A percentile compares a stretch with the other conserved stretches of the same genome.
Conservation (phyloP, 1,284 basidiomycete genomes). For the Fomitopsis pinicola region DNA sequence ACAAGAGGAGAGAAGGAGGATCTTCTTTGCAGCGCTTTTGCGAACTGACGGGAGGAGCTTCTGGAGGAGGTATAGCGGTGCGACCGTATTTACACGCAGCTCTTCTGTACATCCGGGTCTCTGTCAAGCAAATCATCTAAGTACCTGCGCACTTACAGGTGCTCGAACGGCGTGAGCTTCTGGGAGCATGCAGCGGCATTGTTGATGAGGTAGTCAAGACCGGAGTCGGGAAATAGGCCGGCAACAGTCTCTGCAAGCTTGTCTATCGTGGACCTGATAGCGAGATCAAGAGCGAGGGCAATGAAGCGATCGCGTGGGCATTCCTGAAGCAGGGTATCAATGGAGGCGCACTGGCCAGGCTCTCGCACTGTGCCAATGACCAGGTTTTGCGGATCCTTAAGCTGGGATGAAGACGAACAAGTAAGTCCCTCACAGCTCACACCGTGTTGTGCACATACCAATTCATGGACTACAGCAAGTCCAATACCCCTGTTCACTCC, state of each 20-base stretch:
- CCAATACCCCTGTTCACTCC: constrained; percentile 5
- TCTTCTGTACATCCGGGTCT: not conserved
- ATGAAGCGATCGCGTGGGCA: not conserved
- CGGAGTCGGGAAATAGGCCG: not conserved
- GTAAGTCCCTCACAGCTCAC: too few relatives aligned
- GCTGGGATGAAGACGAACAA: not conserved
- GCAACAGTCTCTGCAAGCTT: not conserved
- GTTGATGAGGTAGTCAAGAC: constrained; percentile 2
- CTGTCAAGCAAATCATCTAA: too few relatives aligned
- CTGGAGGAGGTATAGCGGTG: not conserved
- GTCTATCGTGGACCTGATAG: not conserved
- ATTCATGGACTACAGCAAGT: constrained; percentile 1
- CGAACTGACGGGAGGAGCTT: not conserved
- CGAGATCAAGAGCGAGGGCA: not conserved
- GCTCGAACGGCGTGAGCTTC: not conserved
- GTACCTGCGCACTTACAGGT: too few relatives aligned
- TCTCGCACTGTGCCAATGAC: constrained; percentile 2
- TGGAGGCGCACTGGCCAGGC: not conserved
- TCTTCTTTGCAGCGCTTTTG: not conserved
- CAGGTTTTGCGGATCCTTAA: not conserved
- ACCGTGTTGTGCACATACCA: not conserved
- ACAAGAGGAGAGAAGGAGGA: not conserved
- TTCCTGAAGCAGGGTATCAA: not conserved
- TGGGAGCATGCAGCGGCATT: not conserved
- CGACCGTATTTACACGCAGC: not conserved